A percentile compares a stretch with the other conserved stretches of the same genome.
Evolutionary conservation across 108 stramenopile species (phyloP).

Genomic region (Cylindrotheca closterium): DNA sequence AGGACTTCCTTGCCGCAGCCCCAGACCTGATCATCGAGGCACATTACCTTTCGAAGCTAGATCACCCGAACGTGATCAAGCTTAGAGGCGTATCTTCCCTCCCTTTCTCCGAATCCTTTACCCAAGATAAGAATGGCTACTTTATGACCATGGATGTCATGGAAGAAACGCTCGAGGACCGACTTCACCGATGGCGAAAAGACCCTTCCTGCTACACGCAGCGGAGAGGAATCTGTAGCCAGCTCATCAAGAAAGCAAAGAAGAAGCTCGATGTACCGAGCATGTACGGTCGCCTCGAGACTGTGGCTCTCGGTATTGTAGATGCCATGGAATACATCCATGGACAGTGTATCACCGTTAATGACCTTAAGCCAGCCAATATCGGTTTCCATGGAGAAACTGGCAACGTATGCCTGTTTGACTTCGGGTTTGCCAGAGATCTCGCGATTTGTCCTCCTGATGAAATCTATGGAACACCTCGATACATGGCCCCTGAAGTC

Average conservation of each 20-base stretch:
- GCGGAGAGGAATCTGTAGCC: neutral
- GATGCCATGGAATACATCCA: constrained; percentile 37
- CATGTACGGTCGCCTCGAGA: constrained; percentile 13
- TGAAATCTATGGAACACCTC: constrained; percentile 23
- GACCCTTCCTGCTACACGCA: neutral
- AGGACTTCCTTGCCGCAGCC: constrained; percentile 25
- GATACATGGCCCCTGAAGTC: constrained; percentile 65
- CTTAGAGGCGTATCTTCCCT: constrained; percentile 13
- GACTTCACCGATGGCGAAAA: constrained; percentile 31
- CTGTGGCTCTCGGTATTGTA: constrained; percentile 40
- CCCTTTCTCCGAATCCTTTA: constrained; percentile 13
- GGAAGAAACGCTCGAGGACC: constrained; percentile 33
- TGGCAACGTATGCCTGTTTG: constrained; percentile 47
- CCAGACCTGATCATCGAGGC: constrained; percentile 37
- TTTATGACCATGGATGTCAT: constrained; percentile 62
- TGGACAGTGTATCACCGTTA: constrained; percentile 55
- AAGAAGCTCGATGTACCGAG: neutral
- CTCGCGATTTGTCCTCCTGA: neutral
- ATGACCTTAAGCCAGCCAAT: constrained; percentile 83
- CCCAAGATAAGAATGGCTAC: constrained; percentile 30
- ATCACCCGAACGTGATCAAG: constrained; percentile 37
- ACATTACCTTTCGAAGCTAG: constrained; percentile 17
- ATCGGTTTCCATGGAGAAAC: constrained; percentile 40
- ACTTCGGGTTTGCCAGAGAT: constrained; percentile 63
- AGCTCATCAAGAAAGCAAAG: neutral